These are phyloP conservation scores for Effrenium voratum DNA, from an alignment of 73 alveolate species.

Conservation along the genomic window DNA sequence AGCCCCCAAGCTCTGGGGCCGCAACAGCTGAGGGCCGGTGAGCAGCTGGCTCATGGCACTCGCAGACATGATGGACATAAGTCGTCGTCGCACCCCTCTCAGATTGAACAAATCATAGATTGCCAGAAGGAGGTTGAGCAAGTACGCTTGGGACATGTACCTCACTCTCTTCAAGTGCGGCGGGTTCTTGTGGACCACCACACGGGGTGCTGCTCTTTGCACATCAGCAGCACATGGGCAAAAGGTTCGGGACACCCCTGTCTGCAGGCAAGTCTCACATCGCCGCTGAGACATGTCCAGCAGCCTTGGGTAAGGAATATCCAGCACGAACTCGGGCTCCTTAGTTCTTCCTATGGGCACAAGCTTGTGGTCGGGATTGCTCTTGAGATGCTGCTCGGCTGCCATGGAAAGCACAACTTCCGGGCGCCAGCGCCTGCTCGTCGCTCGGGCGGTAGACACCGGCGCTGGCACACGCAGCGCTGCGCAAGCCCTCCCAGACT, in stretches of 20 bases:
- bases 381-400: neutral
- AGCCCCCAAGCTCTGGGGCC: neutral
- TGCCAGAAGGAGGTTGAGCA: neutral
- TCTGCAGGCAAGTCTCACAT: neutral
- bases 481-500: neutral
- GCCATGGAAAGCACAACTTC: neutral
- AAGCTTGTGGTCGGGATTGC: neutral
- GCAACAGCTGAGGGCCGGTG: neutral
- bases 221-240: neutral
- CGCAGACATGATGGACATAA: neutral
- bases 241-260: neutral
- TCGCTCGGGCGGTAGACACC: neutral
- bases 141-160: neutral
- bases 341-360: neutral
- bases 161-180: neutral
- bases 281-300: constrained; percentile 27
- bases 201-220: neutral
- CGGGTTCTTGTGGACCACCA: neutral
- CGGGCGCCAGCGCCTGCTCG: neutral
- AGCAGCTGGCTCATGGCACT: neutral
- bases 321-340: constrained; percentile 22
- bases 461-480: neutral
- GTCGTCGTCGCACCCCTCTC: neutral
- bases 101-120: neutral
- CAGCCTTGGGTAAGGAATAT: neutral